Base-by-base conservation (phyloP, 2,329 filamentous ascomycete species). In the Phialophora tarda region DNA sequence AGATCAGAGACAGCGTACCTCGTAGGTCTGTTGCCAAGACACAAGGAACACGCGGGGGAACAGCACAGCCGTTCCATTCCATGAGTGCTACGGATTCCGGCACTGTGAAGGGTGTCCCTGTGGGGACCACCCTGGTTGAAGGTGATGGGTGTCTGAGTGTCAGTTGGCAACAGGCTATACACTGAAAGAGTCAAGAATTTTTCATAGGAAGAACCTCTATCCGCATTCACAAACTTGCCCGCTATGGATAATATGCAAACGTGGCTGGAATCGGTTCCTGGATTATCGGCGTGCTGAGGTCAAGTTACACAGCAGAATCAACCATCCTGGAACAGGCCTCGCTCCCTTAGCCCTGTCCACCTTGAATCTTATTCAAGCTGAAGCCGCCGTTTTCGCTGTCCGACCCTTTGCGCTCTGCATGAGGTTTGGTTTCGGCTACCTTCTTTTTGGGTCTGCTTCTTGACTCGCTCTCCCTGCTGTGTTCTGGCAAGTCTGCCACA, bases 401-500 rank as follows among this genome's bases (percentile, higher is more conserved):
- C 14, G 72, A 62, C n/a, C 68, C 69, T 67, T 70, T 73, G 54
- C 72, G 71, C 24, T 74, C 75, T 61, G 76, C 76, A 57, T 67
- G 73, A 34, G 57, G 56, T 21, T 61, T 67, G 24, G 26, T 59
- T 59, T 70, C 71, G 28, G 48, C 57, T 30, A 63, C 62, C 17
- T 78, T 71, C n/a, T 74, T 65, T 61, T 72, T 75, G 53, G 74
- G 73, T 69, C 75, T 77, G 44, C 66, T 64, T 63, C 69, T 77
- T 63, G 67, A 67, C 51, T 74, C 74, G 58, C 68, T 76, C 38
- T 77, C 75, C 63, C 79, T 76, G 63, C 76, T 77, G 65, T 80
- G 78, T 64, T 82, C 80, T 41, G 80, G 80, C 14, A 79, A 77
- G 30, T 77, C 75, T n/a, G 80, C 80, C 21, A 76, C 78, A 17